Conservation (phyloP, 495 filamentous ascomycete species). For the Daldinia loculata region DNA sequence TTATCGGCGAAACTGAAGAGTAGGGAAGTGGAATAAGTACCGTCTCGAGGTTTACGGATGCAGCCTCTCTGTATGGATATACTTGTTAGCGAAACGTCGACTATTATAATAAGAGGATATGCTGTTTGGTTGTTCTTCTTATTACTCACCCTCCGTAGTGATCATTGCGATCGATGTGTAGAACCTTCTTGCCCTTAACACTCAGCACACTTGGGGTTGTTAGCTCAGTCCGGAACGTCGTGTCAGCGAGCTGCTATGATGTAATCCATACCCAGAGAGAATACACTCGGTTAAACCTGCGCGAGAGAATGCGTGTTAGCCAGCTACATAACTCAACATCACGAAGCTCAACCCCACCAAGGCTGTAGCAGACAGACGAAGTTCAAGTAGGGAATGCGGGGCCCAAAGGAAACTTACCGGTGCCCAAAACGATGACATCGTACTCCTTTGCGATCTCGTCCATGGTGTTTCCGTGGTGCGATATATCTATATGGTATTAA, state of each 20-base stretch:
- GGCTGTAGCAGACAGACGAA: conserved; percentile 11
- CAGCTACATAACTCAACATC: too few relatives aligned
- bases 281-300: conserved; percentile 97
- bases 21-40: conserved; percentile 62
- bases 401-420: conserved; percentile 66
- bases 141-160: conserved; percentile 92
- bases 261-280: conserved; percentile 80
- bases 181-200: conserved; percentile 98
- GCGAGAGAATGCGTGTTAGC: conserved; percentile 7
- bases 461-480: conserved; percentile 62
- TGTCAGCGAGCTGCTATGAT: conserved; percentile 15
- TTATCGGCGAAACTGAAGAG: conserved; percentile 7
- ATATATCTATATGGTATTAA: conserved; percentile 11
- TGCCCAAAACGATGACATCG: conserved; percentile 98
- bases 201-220: conserved; percentile 77
- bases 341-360: conserved; percentile 23
- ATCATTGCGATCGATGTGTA: conserved; percentile 98
- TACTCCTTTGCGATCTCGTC: conserved; percentile 97
- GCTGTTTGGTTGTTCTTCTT: neutral
- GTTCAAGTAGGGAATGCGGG: conserved; percentile 49
- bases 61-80: conserved; percentile 74
- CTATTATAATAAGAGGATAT: conserved; percentile 5
- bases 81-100: conserved; percentile 37
- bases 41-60: conserved; percentile 92
- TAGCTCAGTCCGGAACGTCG: conserved; percentile 9